phyloP scores from a whole-genome alignment of 1,139 yeast genomes.

The Debaryomyces coudertii region DNA sequence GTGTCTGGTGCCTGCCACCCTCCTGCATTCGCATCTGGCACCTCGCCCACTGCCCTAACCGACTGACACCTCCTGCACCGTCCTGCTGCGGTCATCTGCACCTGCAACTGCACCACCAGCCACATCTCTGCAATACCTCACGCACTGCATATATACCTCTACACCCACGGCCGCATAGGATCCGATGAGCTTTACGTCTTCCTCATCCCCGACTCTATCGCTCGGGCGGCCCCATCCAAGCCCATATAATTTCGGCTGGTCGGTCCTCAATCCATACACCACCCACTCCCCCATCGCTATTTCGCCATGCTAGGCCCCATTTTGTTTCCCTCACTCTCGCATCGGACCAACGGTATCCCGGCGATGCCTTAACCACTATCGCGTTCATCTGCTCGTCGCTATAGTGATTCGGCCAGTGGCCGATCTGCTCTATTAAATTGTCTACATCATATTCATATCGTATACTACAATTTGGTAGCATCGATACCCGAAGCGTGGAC shows the following conservation, averaged over 20 bases:
- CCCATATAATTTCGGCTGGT: too few species aligned
- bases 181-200: too few species aligned
- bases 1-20: too few species aligned
- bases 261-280: not conserved
- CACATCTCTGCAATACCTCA: too few species aligned
- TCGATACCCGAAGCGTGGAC: not conserved
- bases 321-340: not conserved
- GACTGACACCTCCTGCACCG: too few species aligned
- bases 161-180: too few species aligned
- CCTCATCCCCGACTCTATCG: too few species aligned
- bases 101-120: too few species aligned
- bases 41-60: too few species aligned
- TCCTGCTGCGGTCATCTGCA: too few species aligned
- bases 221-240: not conserved
- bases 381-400: not conserved
- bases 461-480: not conserved
- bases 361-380: not conserved
- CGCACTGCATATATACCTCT: too few species aligned
- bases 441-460: not conserved
- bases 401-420: not conserved
- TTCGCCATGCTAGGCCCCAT: not conserved
- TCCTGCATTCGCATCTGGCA: too few species aligned
- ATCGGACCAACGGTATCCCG: constrained; percentile 1
- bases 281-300: not conserved
- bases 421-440: not conserved